Evolutionary conservation across 805 yeast genomes (phyloP), one percentile per base, ranked within the genome.

Genomic region (Gaillardinia entomophila): DNA sequence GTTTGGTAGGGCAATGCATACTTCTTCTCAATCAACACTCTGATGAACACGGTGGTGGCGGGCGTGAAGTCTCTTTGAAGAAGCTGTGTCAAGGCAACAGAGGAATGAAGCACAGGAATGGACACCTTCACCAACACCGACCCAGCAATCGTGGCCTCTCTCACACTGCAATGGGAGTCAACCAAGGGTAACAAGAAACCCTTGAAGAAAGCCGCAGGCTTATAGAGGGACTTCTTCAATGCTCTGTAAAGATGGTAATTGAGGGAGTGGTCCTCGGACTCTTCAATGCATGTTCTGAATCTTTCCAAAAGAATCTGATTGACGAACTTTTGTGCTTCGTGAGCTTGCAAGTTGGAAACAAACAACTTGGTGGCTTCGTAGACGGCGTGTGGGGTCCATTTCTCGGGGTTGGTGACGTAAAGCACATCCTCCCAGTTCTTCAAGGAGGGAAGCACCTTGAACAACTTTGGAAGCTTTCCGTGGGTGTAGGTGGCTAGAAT

Each of bases 1-100:
- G 96, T 92, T 66, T 90, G 96, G 59, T 89, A 90, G 22, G 98
- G 99, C 38, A 92, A 68, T 1, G 99, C 97, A 52, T 92, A 92
- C 58, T 86, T 89, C 66, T 92, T 92, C 56, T 94, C 97, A 25
- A 92, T 67, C 38, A 92, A 69, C 4, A 87, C 84, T 58, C 92
- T 77, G 38, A 92, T 88, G 61, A 92, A 89, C 4, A 89, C 87
- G 4, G 95, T 83, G 12, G 85, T 77, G 4, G 97, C 86, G 23
- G 97, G 96, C 5, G 79, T 71, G 59, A 85, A 90, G 16, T 88
- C 95, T 45, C 88, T 83, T 37, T 63, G 68, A 24, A 88, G 66
- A 31, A 92, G 68, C 58, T 89, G 84, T 42, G 92, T 75, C 43
- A 92, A 71, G 10, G 97, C 98, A 31, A 94, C 97, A 2, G 97